phyloP scores from a whole-genome alignment of 2,329 filamentous ascomycete species.

The Diaporthe longicolla region DNA sequence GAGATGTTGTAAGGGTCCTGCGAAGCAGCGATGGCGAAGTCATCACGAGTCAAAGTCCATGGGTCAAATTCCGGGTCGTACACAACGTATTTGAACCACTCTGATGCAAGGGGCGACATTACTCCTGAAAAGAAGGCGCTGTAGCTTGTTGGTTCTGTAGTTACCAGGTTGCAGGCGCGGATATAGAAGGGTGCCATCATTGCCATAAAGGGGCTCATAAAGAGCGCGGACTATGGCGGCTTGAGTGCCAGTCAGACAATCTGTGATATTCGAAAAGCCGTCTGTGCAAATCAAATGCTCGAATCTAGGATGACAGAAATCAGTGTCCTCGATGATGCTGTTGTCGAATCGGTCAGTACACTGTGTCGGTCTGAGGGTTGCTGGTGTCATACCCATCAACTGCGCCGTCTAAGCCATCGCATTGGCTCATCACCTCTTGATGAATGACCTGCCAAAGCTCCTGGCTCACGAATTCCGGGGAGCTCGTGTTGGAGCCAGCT shows the following conservation, averaged over 20 bases:
- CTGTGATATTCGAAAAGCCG: neutral
- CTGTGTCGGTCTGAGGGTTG: neutral
- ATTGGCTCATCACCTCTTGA: constrained; percentile 47
- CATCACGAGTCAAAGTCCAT: constrained; percentile 52
- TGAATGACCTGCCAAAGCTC: constrained; percentile 54
- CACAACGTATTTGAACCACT: constrained; percentile 64
- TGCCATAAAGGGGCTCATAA: neutral
- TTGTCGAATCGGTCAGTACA: neutral
- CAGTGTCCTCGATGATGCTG: neutral
- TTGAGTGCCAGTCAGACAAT: neutral
- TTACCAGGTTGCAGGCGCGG: constrained; percentile 65
- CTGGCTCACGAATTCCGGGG: constrained; percentile 58
- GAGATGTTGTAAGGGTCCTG: constrained; percentile 45
- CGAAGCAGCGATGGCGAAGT: constrained; percentile 48
- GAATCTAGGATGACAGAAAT: neutral
- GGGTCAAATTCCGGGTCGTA: constrained; percentile 59
- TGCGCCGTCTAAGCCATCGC: neutral
- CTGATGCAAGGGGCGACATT: constrained; percentile 48
- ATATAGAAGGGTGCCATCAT: neutral
- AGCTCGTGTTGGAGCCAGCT: constrained; percentile 50
- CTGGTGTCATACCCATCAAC: neutral
- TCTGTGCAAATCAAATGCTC: neutral
- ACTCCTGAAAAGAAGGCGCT: neutral
- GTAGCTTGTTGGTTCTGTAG: constrained; percentile 52
- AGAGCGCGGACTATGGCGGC: constrained; percentile 17